Conservation (phyloP, 2,329 filamentous ascomycete genomes). For the Penicillium decumbens region DNA sequence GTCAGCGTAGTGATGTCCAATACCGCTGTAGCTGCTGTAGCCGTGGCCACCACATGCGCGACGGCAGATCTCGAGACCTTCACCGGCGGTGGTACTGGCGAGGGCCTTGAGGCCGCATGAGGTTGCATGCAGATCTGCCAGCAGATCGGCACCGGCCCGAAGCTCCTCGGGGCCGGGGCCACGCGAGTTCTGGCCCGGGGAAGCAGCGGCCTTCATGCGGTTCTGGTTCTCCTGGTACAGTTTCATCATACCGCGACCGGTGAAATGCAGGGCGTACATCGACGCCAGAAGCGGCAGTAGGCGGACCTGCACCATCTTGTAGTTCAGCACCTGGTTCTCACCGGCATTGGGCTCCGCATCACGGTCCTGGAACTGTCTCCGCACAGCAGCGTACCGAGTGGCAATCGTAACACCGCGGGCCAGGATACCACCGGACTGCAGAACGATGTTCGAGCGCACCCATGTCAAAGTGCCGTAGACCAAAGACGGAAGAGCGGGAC, state of each 20-base stretch:
- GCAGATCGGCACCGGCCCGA: conserved; percentile 59
- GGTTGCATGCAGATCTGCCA: conserved; percentile 71
- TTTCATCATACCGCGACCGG: conserved; percentile 69
- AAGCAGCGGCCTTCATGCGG: conserved; percentile 54
- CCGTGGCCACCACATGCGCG: conserved; percentile 74
- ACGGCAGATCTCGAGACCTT: conserved; percentile 69
- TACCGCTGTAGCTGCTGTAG: conserved; percentile 70
- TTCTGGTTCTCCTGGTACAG: conserved; percentile 69
- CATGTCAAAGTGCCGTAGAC: conserved; percentile 73
- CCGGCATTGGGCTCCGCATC: conserved; percentile 57
- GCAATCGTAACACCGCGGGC: conserved; percentile 75
- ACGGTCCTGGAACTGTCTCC: conserved; percentile 72
- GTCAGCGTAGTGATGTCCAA: conserved; percentile 69
- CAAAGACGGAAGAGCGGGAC: conserved; percentile 61
- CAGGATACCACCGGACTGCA: conserved; percentile 66
- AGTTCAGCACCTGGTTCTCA: conserved; percentile 73
- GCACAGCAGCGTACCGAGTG: conserved; percentile 66
- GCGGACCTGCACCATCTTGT: conserved; percentile 74
- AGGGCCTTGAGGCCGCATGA: conserved; percentile 72
- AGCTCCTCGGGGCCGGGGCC: conserved; percentile 65
- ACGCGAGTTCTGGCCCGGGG: conserved; percentile 45
- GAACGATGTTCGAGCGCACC: conserved; percentile 68
- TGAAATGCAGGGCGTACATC: conserved; percentile 75
- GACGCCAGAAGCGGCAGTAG: conserved; percentile 67
- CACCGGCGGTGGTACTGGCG: conserved; percentile 65